A percentile compares a stretch with the other conserved stretches of the same genome.
phyloP scores from a whole-genome alignment of 345 rosid genomes.

The Crucihimalaya himalaica region DNA sequence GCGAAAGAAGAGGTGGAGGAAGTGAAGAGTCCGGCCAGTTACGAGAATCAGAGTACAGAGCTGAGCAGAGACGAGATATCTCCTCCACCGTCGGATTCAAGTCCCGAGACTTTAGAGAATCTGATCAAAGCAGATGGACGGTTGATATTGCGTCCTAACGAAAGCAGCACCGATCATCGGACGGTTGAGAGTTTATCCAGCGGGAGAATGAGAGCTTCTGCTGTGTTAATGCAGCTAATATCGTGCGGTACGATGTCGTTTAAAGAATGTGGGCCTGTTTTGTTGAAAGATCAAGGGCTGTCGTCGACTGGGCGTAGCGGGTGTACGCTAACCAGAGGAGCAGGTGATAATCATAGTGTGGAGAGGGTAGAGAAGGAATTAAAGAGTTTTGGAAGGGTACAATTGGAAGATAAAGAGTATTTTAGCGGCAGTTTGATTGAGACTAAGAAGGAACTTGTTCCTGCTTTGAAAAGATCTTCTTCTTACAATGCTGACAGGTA shows the following conservation, averaged over 20 bases:
- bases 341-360: conserved; percentile 21
- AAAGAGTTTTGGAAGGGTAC: conserved; percentile 50
- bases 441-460: conserved; percentile 58
- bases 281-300: conserved; percentile 65
- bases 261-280: conserved; percentile 65
- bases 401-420: conserved; percentile 79
- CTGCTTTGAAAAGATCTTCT: conserved; percentile 71
- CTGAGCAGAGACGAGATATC: conserved; percentile 80
- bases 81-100: conserved; percentile 97
- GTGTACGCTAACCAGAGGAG: conserved; percentile 56
- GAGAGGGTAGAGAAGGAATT: conserved; percentile 38
- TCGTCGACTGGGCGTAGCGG: conserved; percentile 54
- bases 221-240: conserved; percentile 90
- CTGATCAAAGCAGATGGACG: conserved; percentile 82
- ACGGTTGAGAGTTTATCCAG: conserved; percentile 53
- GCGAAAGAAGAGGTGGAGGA: conserved; percentile 42
- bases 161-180: conserved; percentile 44
- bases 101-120: conserved; percentile 86
- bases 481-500: conserved; percentile 87
- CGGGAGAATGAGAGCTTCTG: conserved; percentile 70
- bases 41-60: conserved; percentile 52
- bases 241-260: conserved; percentile 91
- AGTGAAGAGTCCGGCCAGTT: conserved; percentile 29
- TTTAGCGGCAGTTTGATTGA: conserved; percentile 96
- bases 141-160: conserved; percentile 43